These are phyloP conservation scores for Thraustochytrium sp. DNA, from an alignment of 352 stramenopile species.

Conservation along the genomic window DNA sequence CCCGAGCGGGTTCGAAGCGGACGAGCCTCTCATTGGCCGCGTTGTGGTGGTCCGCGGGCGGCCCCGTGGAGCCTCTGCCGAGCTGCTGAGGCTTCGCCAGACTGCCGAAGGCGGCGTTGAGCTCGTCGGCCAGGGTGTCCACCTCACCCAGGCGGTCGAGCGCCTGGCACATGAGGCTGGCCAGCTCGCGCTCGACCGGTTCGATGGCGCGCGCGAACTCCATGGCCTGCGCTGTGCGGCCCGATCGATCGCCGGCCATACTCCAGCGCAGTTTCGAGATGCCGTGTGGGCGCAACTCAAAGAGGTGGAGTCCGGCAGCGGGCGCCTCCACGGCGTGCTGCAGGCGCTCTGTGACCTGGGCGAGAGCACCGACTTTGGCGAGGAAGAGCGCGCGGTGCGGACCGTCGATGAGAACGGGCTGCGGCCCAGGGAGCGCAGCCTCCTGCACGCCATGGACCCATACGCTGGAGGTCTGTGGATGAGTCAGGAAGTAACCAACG, in stretches of 20 bases:
- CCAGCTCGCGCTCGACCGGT: too few species aligned
- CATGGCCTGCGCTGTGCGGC: too few species aligned
- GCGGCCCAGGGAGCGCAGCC: background rate
- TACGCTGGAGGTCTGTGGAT: background rate
- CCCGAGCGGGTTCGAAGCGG: background rate
- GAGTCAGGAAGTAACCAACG: constrained; percentile 12
- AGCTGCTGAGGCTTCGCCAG: background rate
- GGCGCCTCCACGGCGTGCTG: background rate
- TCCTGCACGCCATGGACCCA: background rate
- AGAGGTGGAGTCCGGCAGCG: background rate
- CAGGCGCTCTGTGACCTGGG: constrained; percentile 1
- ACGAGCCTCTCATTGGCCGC: too few species aligned
- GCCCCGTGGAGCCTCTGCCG: too few species aligned
- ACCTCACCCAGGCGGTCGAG: too few species aligned
- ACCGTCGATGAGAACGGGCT: background rate
- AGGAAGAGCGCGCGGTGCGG: background rate
- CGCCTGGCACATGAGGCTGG: too few species aligned
- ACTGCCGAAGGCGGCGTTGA: background rate
- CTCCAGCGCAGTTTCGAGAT: too few species aligned
- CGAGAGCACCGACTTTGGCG: background rate
- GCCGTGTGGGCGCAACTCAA: background rate
- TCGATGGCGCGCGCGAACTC: too few species aligned
- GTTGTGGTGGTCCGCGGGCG: too few species aligned
- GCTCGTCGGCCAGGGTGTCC: background rate
- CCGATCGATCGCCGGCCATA: too few species aligned